Percentiles rank a stretch among this genome's conserved stretches.
Evolutionary conservation across 2,329 filamentous ascomycete species (phyloP).

Genomic region (Madurella fahalii): DNA sequence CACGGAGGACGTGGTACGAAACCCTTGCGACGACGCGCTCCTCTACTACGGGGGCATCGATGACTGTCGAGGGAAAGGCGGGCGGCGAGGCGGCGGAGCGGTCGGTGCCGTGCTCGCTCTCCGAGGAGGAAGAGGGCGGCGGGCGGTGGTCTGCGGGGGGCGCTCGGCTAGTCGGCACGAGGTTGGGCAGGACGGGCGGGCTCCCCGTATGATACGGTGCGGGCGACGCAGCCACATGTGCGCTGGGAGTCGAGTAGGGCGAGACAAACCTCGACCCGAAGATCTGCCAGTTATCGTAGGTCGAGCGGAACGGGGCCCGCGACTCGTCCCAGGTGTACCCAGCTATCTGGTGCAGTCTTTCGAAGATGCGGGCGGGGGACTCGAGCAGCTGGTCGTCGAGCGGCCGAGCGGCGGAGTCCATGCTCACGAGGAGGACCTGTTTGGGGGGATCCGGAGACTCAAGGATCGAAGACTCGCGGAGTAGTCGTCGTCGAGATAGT

Average conservation of each 20-base stretch:
- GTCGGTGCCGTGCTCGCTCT: conserved; percentile 39
- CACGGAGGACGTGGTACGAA: conserved; percentile 74
- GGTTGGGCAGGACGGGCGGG: conserved; percentile 40
- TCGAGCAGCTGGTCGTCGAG: conserved; percentile 54
- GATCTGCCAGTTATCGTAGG: conserved; percentile 85
- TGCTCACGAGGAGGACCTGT: conserved; percentile 33
- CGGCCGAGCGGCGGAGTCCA: conserved; percentile 49
- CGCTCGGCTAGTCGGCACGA: conserved; percentile 36
- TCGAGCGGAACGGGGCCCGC: conserved; percentile 54
- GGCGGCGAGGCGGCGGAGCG: conserved; percentile 33
- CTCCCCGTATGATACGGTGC: conserved; percentile 38
- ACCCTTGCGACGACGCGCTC: conserved; percentile 74
- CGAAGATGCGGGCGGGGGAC: conserved; percentile 65
- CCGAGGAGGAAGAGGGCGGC: conserved; percentile 31
- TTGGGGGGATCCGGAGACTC: conserved; percentile 21
- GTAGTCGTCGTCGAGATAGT: conserved; percentile 19
- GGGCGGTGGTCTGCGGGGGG: conserved; percentile 40
- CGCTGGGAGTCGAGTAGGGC: conserved; percentile 44
- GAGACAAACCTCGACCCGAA: conserved; percentile 59
- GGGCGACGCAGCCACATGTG: conserved; percentile 37
- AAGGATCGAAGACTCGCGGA: conserved; percentile 23
- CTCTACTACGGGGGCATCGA: conserved; percentile 53
- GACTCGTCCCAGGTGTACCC: conserved; percentile 75
- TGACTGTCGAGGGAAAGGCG: conserved; percentile 34
- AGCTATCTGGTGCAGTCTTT: conserved; percentile 67